Conservation (phyloP, 2,329 filamentous ascomycete species). For the Colletotrichum scovillei region DNA sequence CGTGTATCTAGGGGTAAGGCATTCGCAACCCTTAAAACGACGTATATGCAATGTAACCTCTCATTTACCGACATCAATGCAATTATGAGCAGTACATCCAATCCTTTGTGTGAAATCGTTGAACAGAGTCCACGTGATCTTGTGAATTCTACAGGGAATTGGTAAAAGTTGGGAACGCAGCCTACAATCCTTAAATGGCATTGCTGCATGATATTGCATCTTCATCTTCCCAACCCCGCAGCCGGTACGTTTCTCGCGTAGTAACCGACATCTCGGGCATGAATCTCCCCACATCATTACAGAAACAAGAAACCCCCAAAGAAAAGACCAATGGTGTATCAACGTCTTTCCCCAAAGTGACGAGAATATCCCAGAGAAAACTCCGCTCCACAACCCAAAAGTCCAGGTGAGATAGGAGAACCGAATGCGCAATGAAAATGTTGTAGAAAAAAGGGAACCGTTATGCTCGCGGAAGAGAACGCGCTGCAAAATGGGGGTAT, state of each 20-base stretch:
- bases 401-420: not conserved
- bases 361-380: not conserved
- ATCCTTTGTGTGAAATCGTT: too few species aligned
- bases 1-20: not conserved
- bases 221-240: not conserved
- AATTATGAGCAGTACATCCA: not conserved
- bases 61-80: not conserved
- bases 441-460: not conserved
- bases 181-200: not conserved
- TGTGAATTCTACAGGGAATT: not conserved
- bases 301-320: not conserved
- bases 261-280: not conserved
- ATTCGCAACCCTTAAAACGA: not conserved
- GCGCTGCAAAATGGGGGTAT: slow-evolving; percentile 36
- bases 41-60: not conserved
- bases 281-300: not conserved
- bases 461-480: slow-evolving; percentile 11
- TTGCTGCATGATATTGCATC: not conserved
- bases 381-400: not conserved
- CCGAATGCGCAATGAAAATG: slow-evolving; percentile 5
- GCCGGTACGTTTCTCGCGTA: not conserved
- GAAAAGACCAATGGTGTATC: not conserved
- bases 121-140: not conserved
- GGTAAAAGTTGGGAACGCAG: not conserved
- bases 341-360: slow-evolving; percentile 10